A percentile compares a stretch with the other conserved stretches of the same genome.
phyloP scores from a whole-genome alignment of 1,284 basidiomycete genomes.

The Irpex sp. region DNA sequence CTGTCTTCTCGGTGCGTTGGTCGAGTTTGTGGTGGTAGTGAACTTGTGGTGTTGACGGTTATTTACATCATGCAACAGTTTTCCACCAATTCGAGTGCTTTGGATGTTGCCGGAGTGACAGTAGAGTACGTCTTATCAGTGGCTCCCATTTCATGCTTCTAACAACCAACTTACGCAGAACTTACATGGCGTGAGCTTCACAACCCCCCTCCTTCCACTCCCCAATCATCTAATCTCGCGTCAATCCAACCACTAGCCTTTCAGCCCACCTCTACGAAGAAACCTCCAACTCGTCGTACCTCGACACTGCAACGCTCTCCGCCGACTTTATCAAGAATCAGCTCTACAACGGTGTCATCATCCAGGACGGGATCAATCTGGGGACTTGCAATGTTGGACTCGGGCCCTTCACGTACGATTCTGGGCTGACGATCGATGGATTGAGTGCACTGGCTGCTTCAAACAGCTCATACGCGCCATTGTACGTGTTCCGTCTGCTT shows the following conservation, averaged over 20 bases:
- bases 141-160: no score
- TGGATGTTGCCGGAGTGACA: no score
- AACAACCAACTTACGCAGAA: no score
- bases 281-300: background rate
- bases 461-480: background rate
- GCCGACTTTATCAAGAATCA: background rate
- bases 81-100: no score
- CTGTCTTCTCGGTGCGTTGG: no score
- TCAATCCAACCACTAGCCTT: background rate
- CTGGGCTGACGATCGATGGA: background rate
- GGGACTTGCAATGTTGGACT: no score
- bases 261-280: background rate
- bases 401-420: background rate
- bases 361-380: background rate
- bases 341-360: background rate
- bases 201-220: no score
- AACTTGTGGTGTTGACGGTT: no score
- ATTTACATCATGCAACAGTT: no score
- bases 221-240: background rate
- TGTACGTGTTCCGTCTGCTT: background rate
- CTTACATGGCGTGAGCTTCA: background rate
- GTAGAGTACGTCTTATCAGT: no score
- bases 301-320: background rate
- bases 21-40: no score
- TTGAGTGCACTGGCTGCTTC: background rate